A percentile compares a stretch with the other conserved stretches of the same genome.
phyloP scores from a whole-genome alignment of 345 rosid species.

The Eucalyptus erythrocorys region DNA sequence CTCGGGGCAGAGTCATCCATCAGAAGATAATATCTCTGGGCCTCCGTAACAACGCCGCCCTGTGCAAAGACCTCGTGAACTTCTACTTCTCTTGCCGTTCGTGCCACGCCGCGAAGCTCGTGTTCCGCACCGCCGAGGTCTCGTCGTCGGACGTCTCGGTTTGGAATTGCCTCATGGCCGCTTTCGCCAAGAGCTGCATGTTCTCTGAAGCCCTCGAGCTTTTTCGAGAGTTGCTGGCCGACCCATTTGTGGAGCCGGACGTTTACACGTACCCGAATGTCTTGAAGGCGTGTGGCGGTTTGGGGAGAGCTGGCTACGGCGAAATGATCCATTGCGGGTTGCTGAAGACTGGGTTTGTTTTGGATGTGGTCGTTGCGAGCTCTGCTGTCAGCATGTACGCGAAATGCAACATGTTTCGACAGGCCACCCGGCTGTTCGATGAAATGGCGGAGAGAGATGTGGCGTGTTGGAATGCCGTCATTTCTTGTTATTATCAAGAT shows the following conservation, averaged over 20 bases:
- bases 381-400: conserved; percentile 49
- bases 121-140: conserved; percentile 15
- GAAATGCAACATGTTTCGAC: conserved; percentile 17
- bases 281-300: conserved; percentile 47
- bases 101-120: conserved; percentile 24
- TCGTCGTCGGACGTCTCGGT: conserved; percentile 34
- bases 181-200: conserved; percentile 41
- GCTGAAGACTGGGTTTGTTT: conserved; percentile 32
- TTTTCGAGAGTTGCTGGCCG: conserved; percentile 19
- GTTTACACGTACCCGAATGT: conserved; percentile 52
- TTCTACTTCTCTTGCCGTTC: conserved; percentile 40
- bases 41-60: conserved; percentile 19
- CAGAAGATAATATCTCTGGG: conserved; percentile 40
- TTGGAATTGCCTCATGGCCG: conserved; percentile 53
- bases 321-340: conserved; percentile 36
- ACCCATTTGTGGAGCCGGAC: conserved; percentile 34
- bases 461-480: conserved; percentile 56
- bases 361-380: conserved; percentile 49
- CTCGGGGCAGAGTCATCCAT: conserved; percentile 35
- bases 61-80: conserved; percentile 44
- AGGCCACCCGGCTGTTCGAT: conserved; percentile 37
- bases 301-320: conserved; percentile 35
- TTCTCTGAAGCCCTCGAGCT: conserved; percentile 34
- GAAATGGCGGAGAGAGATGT: conserved; percentile 68
- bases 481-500: conserved; percentile 57